Conservation (phyloP, 495 filamentous ascomycete species). For the Talaromyces wortmannii region DNA sequence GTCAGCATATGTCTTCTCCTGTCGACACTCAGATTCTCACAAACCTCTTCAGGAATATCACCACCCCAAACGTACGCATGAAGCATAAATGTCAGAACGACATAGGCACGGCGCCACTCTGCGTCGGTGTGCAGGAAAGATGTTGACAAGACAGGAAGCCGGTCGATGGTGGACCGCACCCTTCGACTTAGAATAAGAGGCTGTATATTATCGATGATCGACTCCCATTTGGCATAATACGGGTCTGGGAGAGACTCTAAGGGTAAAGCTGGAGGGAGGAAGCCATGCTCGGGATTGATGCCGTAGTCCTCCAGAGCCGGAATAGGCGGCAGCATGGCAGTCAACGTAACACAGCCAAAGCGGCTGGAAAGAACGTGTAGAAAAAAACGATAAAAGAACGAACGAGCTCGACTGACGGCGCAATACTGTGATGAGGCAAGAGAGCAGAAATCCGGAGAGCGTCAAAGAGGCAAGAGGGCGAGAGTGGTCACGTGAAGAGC, state of each 20-base stretch:
- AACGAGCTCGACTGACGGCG: neutral
- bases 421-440: neutral
- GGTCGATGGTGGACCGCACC: constrained; percentile 67
- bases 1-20: too few relatives aligned
- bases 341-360: neutral
- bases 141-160: constrained; percentile 75
- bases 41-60: constrained; percentile 68
- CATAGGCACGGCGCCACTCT: constrained; percentile 91
- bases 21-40: constrained; percentile 3
- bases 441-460: neutral
- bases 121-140: constrained; percentile 68
- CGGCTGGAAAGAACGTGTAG: neutral
- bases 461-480: neutral
- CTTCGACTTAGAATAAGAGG: constrained; percentile 76
- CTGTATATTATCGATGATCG: constrained; percentile 77
- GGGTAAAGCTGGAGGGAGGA: constrained; percentile 79
- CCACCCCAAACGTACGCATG: constrained; percentile 97
- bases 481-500: neutral
- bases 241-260: constrained; percentile 72
- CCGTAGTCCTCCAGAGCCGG: constrained; percentile 77
- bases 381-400: constrained; percentile 6
- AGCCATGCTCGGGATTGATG: constrained; percentile 79
- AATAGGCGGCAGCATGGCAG: constrained; percentile 73
- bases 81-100: constrained; percentile 77
- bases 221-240: constrained; percentile 93